Evolutionary conservation across 1,284 basidiomycete species (phyloP).

Genomic region (Leccinum griseonigrum): DNA sequence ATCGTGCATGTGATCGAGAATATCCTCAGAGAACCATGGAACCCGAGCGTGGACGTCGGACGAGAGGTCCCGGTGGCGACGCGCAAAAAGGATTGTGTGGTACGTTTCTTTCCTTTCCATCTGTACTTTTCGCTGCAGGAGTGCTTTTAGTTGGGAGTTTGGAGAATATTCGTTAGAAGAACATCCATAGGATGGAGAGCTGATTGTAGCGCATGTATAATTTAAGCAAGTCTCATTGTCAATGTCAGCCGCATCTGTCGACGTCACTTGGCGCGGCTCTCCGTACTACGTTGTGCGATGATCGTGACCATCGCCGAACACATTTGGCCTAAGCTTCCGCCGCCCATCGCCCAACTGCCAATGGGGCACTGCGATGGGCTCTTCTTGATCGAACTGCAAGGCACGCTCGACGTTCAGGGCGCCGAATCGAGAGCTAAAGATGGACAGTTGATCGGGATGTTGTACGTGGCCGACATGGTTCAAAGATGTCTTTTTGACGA

Average conservation of each 20-base stretch:
- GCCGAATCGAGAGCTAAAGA: conserved; percentile 43
- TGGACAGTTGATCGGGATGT: conserved; percentile 62
- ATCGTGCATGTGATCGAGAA: conserved; percentile 84
- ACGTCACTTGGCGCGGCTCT: neutral
- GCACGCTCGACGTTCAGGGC: conserved; percentile 62
- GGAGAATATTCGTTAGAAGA: conserved; percentile 41
- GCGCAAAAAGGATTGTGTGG: conserved; percentile 60
- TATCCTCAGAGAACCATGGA: conserved; percentile 77
- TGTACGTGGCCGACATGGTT: conserved; percentile 55
- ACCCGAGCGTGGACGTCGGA: conserved; percentile 51
- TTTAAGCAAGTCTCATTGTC: neutral
- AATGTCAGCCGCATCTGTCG: too few species aligned
- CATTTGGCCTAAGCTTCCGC: conserved; percentile 46
- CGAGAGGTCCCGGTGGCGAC: conserved; percentile 57
- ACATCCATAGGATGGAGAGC: neutral
- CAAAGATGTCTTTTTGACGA: too few species aligned
- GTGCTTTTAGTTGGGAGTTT: conserved; percentile 71
- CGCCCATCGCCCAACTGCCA: conserved; percentile 54
- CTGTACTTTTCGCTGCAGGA: conserved; percentile 36
- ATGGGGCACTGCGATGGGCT: conserved; percentile 57
- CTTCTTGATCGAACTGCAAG: conserved; percentile 75
- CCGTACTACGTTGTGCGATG: conserved; percentile 34
- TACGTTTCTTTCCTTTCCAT: conserved; percentile 31
- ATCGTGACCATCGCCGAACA: conserved; percentile 48
- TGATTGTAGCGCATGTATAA: neutral